Percentiles rank a stretch among this genome's conserved stretches.
Evolutionary conservation across 306 rosid species (phyloP).

Genomic region (Acacia confusa): DNA sequence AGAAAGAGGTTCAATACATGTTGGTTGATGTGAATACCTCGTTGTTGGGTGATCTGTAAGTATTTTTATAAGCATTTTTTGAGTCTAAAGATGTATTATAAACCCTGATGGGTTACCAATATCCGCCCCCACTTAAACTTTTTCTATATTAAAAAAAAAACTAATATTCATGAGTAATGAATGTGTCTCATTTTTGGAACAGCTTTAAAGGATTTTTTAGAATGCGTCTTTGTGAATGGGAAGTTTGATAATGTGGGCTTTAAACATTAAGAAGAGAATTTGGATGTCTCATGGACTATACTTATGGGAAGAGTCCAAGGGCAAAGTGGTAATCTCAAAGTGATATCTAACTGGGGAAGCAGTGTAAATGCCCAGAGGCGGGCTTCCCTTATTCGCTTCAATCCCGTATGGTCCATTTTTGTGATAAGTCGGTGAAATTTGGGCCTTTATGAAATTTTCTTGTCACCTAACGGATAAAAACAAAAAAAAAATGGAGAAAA

Average conservation of each 20-base stretch:
- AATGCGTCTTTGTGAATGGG: not conserved
- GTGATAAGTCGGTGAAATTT: not conserved
- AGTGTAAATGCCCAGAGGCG: not conserved
- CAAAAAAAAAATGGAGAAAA: not conserved
- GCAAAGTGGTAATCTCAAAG: not conserved
- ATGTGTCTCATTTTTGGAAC: not conserved
- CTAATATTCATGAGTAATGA: not conserved
- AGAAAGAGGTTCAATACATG: no score
- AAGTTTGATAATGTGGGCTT: not conserved
- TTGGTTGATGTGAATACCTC: no score
- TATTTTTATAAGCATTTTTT: no score
- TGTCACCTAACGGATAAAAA: not conserved
- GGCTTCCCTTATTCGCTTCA: not conserved
- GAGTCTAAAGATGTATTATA: no score
- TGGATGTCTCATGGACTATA: not conserved
- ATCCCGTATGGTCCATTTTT: not conserved
- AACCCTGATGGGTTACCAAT: no score
- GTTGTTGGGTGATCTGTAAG: no score
- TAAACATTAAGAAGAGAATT: not conserved
- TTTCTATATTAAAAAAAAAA: no score
- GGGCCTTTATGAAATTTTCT: not conserved
- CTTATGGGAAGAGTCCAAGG: not conserved
- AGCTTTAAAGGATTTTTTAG: not conserved
- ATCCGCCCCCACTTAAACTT: no score
- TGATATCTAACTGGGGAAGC: not conserved